A percentile compares a stretch with the other conserved stretches of the same genome.
Conservation (phyloP, 2,329 filamentous ascomycete genomes). For the Stagonosporopsis cucurbitacearum region DNA sequence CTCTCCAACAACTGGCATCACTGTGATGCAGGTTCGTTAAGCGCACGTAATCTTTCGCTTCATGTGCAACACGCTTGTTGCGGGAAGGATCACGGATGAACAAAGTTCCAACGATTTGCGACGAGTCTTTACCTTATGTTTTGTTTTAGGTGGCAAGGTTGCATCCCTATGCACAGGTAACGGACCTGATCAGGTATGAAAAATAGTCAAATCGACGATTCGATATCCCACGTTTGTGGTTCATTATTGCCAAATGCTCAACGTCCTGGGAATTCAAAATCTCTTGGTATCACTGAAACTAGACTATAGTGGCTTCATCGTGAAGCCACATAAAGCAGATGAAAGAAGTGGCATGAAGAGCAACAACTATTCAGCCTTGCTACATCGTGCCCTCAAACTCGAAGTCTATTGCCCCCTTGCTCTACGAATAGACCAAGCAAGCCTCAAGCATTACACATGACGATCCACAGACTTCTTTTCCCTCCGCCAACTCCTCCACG, state of each 20-base stretch:
- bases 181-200: slow-evolving; percentile 4
- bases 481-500: slow-evolving; percentile 30
- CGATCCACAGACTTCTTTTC: slow-evolving; percentile 9
- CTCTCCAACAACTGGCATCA: background rate
- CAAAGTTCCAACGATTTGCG: slow-evolving; percentile 1
- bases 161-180: slow-evolving; percentile 8
- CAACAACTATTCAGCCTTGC: background rate
- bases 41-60: slow-evolving; percentile 6
- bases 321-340: background rate
- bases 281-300: background rate
- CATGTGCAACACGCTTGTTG: slow-evolving; percentile 14
- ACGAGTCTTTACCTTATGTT: background rate
- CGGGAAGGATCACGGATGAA: background rate
- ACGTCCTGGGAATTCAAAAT: background rate
- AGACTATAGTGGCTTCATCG: background rate
- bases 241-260: background rate
- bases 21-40: background rate
- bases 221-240: background rate
- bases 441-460: slow-evolving; percentile 6
- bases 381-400: too few species aligned
- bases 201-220: slow-evolving; percentile 10
- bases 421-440: background rate
- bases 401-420: background rate
- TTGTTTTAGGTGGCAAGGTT: slow-evolving; percentile 5
- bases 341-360: background rate